Base-by-base conservation (phyloP, 2,329 filamentous ascomycete genomes). In the Cladophialophora exuberans region DNA sequence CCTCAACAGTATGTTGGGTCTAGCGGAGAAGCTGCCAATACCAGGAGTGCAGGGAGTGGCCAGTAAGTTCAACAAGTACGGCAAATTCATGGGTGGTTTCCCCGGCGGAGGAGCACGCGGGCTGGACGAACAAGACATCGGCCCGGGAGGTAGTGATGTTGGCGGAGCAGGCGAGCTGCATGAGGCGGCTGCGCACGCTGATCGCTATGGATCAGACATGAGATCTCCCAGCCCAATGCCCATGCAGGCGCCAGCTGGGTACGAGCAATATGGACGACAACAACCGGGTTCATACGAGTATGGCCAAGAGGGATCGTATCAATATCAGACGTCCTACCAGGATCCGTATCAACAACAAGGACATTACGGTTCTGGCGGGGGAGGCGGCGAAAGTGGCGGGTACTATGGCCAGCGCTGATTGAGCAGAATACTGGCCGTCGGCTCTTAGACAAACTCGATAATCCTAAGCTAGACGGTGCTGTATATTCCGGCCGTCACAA, bases 1-100 rank as follows among this genome's bases (percentile, higher is more conserved):
- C 13, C 38, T 63, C 23, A 46, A 51, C 25, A 57, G 59, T 39
- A 53, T 65, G 49, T 52, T 65, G 26, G 52, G 48, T 42, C 53
- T 64, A 36, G 62, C 62, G 17, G 52, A 47, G 7, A 62, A 65
- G 42, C 47, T 65, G n/a, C 61, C 63, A 9, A 60, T 64, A 33
- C 60, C 62, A 1, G 64, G 64, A 2, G 52, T 60, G 1, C 42
- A 48, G 9, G 56, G 57, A 18, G 52, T 60, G n/a, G 38, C 53
- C n/a, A 50, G 48, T 31, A 41, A 54, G 23, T 43, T 62, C 33
- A 61, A 54, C 54, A 63, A 62, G 45, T 64, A 63, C 56, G 42
- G 36, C 33, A 66, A 65, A 47, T 53, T 62, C 30, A 52, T 57
- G 26, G 54, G 56, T 25, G 49, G 46, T 4, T 48, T 59, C 28